phyloP scores from a whole-genome alignment of 768 basidiomycete species.

The Hirschioporus abietinus region DNA sequence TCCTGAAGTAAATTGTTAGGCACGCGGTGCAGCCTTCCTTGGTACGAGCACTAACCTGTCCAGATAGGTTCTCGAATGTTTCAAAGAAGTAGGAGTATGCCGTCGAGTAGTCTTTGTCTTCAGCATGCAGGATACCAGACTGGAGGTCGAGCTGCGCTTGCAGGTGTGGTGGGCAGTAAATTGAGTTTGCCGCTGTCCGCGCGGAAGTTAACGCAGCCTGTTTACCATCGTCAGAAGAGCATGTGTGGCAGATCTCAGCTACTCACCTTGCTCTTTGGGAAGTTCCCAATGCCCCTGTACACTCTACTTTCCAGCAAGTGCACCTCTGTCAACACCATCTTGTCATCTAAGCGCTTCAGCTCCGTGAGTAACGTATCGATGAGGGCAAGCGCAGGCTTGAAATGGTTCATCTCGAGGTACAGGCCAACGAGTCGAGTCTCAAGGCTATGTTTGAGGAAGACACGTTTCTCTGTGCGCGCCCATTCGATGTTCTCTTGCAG shows the following conservation, averaged over 20 bases:
- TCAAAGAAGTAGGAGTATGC: conserved; percentile 98
- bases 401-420: conserved; percentile 70
- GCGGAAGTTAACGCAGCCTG: conserved; percentile 87
- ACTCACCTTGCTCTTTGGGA: conserved; percentile 82
- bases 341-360: conserved; percentile 91
- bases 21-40: conserved; percentile 21
- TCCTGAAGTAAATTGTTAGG: not conserved
- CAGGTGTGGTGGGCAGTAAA: conserved; percentile 81
- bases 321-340: conserved; percentile 96
- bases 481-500: conserved; percentile 87
- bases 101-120: conserved; percentile 97
- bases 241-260: not conserved
- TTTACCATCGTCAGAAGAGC: not conserved
- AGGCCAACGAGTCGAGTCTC: conserved; percentile 83
- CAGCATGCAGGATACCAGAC: conserved; percentile 83
- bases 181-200: conserved; percentile 89
- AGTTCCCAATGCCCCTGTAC: conserved; percentile 83
- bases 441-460: conserved; percentile 92
- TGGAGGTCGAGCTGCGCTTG: conserved; percentile 60
- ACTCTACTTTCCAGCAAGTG: conserved; percentile 91
- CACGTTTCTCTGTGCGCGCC: conserved; percentile 88
- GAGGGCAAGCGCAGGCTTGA: conserved; percentile 70
- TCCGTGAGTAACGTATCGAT: conserved; percentile 89
- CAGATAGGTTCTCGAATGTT: conserved; percentile 83
- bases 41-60: conserved; percentile 58